Percentiles rank a stretch among this genome's conserved stretches.
Evolutionary conservation across 2,329 filamentous ascomycete species (phyloP).

Genomic region (Fusarium sororula): DNA sequence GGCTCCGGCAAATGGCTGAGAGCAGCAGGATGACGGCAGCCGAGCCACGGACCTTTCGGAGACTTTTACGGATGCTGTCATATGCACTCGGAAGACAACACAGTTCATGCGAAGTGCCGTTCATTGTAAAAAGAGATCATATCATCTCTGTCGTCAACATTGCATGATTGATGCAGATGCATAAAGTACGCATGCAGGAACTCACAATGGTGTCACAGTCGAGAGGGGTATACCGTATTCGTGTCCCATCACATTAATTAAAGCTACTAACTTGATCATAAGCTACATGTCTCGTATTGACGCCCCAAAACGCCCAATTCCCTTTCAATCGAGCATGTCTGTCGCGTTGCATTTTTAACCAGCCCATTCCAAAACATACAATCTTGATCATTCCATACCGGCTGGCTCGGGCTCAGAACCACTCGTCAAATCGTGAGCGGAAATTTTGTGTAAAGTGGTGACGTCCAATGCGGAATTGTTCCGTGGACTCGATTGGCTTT

Average conservation of each 20-base stretch:
- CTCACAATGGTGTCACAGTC: neutral
- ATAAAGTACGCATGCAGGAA: neutral
- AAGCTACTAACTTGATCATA: neutral
- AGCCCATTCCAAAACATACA: neutral
- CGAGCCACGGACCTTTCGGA: neutral
- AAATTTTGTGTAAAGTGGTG: neutral
- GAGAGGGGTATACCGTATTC: neutral
- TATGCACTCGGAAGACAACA: neutral
- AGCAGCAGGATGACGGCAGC: neutral
- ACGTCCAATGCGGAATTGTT: neutral
- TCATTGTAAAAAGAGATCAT: too few relatives aligned
- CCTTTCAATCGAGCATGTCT: neutral
- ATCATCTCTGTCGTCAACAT: neutral
- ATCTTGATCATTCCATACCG: conserved; percentile 7
- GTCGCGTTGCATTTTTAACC: neutral
- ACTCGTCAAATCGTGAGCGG: neutral
- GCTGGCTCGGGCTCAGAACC: neutral
- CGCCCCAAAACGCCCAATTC: conserved; percentile 14
- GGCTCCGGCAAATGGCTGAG: too few relatives aligned
- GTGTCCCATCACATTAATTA: conserved; percentile 4
- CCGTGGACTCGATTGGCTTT: neutral
- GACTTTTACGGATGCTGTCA: neutral
- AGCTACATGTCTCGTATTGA: conserved; percentile 4
- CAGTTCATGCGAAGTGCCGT: neutral
- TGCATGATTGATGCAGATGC: neutral